Base-by-base conservation (phyloP, 768 basidiomycete genomes). In the Leccinum longicurvipes region DNA sequence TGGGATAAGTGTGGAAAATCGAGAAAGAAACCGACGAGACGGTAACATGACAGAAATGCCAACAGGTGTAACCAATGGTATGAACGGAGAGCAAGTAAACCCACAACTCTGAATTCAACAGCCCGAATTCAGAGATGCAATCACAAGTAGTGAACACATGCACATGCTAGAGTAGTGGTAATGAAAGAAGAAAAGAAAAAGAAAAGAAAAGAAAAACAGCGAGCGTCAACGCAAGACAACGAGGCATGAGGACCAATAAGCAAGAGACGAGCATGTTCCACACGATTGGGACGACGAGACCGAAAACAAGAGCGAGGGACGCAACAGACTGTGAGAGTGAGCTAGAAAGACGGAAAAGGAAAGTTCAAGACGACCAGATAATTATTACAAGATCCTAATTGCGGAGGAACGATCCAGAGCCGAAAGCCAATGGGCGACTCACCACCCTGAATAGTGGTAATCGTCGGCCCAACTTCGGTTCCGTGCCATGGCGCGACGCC, bases 401-500 rank as follows among this genome's bases (percentile, higher is more conserved):
- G 36, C n/a, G n/a, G 36, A n/a, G 36, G n/a, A 39, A 39, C 36
- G 36, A 39, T 39, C 36, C 36, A 19, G 36, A 19, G 36, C 4
- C 17, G 17, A 36, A 42, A 24, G 42, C 36, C 36, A 11, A 39
- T 10, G n/a, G 10, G 36, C n/a, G 36, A 39, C 42, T 63, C 67
- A 88, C 86, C 87, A 89, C 41, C 86, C 87, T 17, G 78, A 66
- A 57, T 72, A 75, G 68, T 88, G 87, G 67, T 79, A 88, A 58
- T 87, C 84, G 56, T 86, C 79, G 21, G 82, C 81, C 84, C 82
- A 87, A 65, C 83, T 88, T 50, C 80, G 77, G 66, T 85, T 87
- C 60, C 84, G 73, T 50, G 82, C 79, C 67, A 86, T 65, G 11
- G 79, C 79, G 29, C 70, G 73, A 68, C 69, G 72, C 60, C 61